Conservation (phyloP, 1,139 yeast genomes). For the Yarrowia galli region DNA sequence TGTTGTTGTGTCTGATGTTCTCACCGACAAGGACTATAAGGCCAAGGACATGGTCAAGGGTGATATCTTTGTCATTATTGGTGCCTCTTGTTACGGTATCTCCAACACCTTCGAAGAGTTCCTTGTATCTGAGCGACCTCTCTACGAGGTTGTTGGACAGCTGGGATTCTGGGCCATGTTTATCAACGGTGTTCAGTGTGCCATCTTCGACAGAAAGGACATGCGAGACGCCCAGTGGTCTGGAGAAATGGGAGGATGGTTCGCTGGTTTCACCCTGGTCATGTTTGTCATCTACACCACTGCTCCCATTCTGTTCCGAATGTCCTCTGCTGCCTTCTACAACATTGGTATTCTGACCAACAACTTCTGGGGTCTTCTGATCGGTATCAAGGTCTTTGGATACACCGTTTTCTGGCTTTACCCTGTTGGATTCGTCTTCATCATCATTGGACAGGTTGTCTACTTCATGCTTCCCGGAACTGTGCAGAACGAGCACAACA, state of each 20-base stretch:
- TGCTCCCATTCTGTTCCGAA: conserved; percentile 55
- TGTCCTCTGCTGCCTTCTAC: conserved; percentile 58
- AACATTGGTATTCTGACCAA: conserved; percentile 55
- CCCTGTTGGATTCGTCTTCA: conserved; percentile 56
- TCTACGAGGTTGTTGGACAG: conserved; percentile 56
- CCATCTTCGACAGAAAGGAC: conserved; percentile 54
- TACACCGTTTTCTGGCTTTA: conserved; percentile 56
- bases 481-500: conserved; percentile 50
- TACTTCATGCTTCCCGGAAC: conserved; percentile 53
- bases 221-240: conserved; percentile 53
- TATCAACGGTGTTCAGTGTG: conserved; percentile 55
- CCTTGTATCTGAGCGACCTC: conserved; percentile 55
- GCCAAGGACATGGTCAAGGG: conserved; percentile 55
- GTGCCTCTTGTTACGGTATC: conserved; percentile 56
- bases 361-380: conserved; percentile 56
- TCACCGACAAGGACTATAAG: conserved; percentile 53
- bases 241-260: conserved; percentile 53
- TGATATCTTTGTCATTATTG: conserved; percentile 55
- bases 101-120: conserved; percentile 56
- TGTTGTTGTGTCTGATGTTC: conserved; percentile 53
- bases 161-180: conserved; percentile 54
- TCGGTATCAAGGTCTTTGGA: conserved; percentile 55
- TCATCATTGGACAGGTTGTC: conserved; percentile 53
- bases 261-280: conserved; percentile 54
- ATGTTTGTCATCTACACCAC: conserved; percentile 53